phyloP scores from a whole-genome alignment of 2,329 filamentous ascomycete genomes.

The Penicillium sp. region DNA sequence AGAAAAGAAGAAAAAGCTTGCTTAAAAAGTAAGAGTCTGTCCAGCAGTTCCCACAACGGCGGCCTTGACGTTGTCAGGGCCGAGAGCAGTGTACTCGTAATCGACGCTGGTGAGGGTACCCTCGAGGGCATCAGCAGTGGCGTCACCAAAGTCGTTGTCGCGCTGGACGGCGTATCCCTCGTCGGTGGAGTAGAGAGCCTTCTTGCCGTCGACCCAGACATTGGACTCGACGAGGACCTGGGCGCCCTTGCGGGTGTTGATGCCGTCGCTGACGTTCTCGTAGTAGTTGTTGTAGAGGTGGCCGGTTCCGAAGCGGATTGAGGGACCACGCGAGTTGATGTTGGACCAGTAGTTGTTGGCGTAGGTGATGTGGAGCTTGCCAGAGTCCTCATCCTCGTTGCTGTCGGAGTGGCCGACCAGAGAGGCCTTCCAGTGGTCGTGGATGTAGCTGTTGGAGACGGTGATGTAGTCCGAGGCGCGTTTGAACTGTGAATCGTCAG shows the following conservation, averaged over 20 bases:
- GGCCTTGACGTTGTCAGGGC: constrained; percentile 53
- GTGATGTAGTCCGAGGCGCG: constrained; percentile 65
- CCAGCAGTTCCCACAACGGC: constrained; percentile 47
- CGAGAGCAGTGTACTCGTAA: constrained; percentile 61
- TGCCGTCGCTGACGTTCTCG: constrained; percentile 52
- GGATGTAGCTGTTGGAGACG: constrained; percentile 58
- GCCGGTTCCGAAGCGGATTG: constrained; percentile 68
- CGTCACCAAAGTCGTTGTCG: constrained; percentile 56
- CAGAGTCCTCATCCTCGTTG: constrained; percentile 64
- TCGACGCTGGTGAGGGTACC: constrained; percentile 59
- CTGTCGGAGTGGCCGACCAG: constrained; percentile 64
- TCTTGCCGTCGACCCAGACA: constrained; percentile 53
- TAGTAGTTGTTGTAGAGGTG: constrained; percentile 64
- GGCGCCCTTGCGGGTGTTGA: constrained; percentile 63
- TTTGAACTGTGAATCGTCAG: constrained; percentile 45
- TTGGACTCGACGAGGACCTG: constrained; percentile 64
- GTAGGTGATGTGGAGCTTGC: constrained; percentile 68
- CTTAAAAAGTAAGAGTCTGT: constrained; percentile 40
- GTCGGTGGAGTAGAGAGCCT: constrained; percentile 53
- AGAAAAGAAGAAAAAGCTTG: not conserved
- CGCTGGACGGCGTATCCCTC: constrained; percentile 51
- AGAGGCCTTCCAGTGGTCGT: constrained; percentile 67
- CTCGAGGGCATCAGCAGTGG: constrained; percentile 54
- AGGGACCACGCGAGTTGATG: constrained; percentile 67
- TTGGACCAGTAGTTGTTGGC: constrained; percentile 70